Evolutionary conservation across 164 flowering plant genomes (phyloP).

Genomic region (Nelumbo lutea): DNA sequence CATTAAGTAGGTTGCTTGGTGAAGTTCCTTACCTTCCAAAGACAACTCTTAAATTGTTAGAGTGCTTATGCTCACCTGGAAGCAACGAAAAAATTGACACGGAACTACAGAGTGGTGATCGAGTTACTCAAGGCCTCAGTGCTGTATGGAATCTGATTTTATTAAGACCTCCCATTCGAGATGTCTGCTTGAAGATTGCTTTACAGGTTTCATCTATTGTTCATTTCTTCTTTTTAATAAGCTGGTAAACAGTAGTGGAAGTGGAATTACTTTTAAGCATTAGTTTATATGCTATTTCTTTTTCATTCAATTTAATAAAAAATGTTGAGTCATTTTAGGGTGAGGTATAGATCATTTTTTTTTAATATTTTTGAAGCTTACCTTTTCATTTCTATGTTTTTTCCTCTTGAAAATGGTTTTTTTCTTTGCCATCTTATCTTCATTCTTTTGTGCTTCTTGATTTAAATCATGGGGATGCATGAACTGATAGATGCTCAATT

Average conservation of each 20-base stretch:
- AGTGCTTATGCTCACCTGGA: constrained; percentile 79
- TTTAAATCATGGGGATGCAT: no score
- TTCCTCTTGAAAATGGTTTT: not conserved
- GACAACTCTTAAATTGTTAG: constrained; percentile 59
- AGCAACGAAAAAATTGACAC: constrained; percentile 44
- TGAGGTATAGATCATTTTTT: no score
- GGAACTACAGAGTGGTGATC: constrained; percentile 74
- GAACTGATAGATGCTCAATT: no score
- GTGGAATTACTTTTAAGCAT: not conserved
- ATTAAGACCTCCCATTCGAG: constrained; percentile 80
- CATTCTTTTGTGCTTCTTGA: not conserved
- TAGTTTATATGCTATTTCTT: not conserved
- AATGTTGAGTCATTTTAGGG: not conserved
- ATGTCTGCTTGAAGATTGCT: constrained; percentile 78
- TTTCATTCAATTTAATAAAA: not conserved
- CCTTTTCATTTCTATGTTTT: not conserved
- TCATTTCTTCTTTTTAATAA: not conserved
- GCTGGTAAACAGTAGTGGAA: not conserved
- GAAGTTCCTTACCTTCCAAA: constrained; percentile 90
- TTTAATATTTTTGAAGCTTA: no score
- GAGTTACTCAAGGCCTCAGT: constrained; percentile 96
- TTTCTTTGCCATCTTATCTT: not conserved
- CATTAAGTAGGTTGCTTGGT: constrained; percentile 73
- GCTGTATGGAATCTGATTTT: constrained; percentile 85
- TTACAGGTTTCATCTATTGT: constrained; percentile 53